Evolutionary conservation across 441 rosid genomes (phyloP).

Genomic region (Populus hybrid): DNA sequence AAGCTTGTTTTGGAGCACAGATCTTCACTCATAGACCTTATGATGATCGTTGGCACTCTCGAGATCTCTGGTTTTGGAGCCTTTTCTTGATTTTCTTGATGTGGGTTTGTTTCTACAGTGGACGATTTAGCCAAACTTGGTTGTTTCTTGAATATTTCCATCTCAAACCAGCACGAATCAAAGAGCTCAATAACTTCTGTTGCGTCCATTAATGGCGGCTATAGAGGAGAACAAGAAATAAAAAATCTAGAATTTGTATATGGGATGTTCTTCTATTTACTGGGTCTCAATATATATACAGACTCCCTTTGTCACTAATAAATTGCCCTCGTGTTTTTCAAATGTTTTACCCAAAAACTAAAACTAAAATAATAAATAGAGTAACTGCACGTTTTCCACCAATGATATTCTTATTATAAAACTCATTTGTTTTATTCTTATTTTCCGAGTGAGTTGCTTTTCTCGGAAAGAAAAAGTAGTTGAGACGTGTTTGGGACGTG

Average conservation of each 20-base stretch:
- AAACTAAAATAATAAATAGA: not conserved
- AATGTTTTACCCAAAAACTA: not conserved
- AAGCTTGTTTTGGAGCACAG: conserved; percentile 32
- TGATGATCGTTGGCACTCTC: conserved; percentile 28
- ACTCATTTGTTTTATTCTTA: conserved; percentile 2
- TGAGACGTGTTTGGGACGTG: conserved; percentile 13
- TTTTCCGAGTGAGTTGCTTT: conserved; percentile 27
- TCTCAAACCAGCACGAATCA: conserved; percentile 49
- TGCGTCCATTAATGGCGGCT: conserved; percentile 33
- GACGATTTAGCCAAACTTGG: conserved; percentile 3
- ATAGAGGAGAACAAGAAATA: not conserved
- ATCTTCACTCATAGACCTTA: conserved; percentile 56
- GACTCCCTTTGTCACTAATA: not conserved
- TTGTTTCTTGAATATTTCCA: conserved; percentile 35
- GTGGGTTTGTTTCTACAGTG: conserved; percentile 21
- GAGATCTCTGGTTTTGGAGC: conserved; percentile 16
- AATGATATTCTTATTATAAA: not conserved
- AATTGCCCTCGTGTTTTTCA: conserved; percentile 11
- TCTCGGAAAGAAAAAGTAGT: conserved; percentile 24
- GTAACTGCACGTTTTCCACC: conserved; percentile 33
- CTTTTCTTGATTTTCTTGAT: conserved; percentile 20
- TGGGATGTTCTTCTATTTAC: not conserved
- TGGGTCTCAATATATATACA: not conserved
- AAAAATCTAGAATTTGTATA: conserved; percentile 2
- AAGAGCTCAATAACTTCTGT: conserved; percentile 30